Conservation (phyloP, 2,329 filamentous ascomycete genomes). For the Trichoderma gracile region DNA sequence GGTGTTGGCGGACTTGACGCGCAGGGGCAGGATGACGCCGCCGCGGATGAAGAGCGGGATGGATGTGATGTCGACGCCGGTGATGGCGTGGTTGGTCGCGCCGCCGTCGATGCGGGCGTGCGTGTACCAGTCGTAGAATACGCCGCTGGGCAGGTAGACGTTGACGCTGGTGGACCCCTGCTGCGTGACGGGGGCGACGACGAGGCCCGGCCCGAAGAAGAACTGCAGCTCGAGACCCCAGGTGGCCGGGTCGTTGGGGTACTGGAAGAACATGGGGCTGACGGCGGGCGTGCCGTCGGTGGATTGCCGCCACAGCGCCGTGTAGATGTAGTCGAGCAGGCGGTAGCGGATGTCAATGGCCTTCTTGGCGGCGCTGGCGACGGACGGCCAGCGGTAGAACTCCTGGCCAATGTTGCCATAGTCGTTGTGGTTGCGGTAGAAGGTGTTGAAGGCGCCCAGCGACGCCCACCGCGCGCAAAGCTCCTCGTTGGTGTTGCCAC, state of each 20-base stretch:
- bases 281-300: conserved; percentile 64
- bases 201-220: conserved; percentile 51
- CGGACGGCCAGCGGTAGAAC: conserved; percentile 68
- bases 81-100: conserved; percentile 40
- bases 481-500: conserved; percentile 59
- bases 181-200: conserved; percentile 52
- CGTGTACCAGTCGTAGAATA: conserved; percentile 57
- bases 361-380: conserved; percentile 63
- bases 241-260: conserved; percentile 54
- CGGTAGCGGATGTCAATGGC: conserved; percentile 73
- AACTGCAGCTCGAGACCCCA: conserved; percentile 52
- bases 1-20: conserved; percentile 59
- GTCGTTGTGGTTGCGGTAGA: conserved; percentile 70
- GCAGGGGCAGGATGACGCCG: conserved; percentile 64
- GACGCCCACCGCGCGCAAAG: conserved; percentile 70
- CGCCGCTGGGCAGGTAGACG: conserved; percentile 51
- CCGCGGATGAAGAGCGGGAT: conserved; percentile 70
- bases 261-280: conserved; percentile 71
- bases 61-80: conserved; percentile 43
- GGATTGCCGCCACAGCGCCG: conserved; percentile 62
- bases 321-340: conserved; percentile 82
- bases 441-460: conserved; percentile 69
- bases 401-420: conserved; percentile 54
- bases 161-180: conserved; percentile 47
- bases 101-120: conserved; percentile 45